Evolutionary conservation across 805 yeast genomes (phyloP), one percentile per base, ranked within the genome.

Genomic region (Barnettozyma wickerhamii): DNA sequence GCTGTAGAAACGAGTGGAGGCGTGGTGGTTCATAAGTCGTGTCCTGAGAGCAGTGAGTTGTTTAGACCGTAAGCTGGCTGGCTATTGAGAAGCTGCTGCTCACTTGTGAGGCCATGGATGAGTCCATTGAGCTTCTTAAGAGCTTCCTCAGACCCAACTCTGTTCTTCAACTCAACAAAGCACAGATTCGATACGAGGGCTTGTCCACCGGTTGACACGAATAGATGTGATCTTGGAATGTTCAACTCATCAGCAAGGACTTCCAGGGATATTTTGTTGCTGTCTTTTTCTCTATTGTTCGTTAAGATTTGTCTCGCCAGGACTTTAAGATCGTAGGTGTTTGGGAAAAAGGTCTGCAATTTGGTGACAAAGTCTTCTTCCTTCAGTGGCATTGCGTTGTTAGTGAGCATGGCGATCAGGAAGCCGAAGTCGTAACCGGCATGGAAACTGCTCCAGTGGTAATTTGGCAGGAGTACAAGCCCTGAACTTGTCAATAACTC

Each of bases 361-460:
- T 88, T 79, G 70, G 78, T 69, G 46, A 80, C 71, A 55, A 88
- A 91, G 28, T 83, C 95, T 30, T 77, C 75, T 58, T 84, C 90
- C 49, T 81, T 84, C 21, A 74, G 75, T 1, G 98, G 98, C 72
- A 91, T 83, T 36, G 71, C 65, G 37, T 77, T 75, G 62, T 87
- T 86, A 52, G 82, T 77, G 57, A 91, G 69, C 49, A 88, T 69
- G 36, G 95, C 79, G 13, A 89, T 66, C 45, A 93, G 68, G 60
- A 90, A 90, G 2, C 98, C 99, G 58, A 90, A 75, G 61, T 93
- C 99, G 63, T 93, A 93, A 10, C 98, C 99, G 2, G 81, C 81
- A 60, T 93, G 97, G 65, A 84, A 93, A 46, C 95, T 83, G 38
- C 88, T 72, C 99, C 99, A 93, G 38, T 81, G 79, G 34, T 87